Conservation (phyloP, 1,284 basidiomycete genomes). For the Rhodotorula glutinis region DNA sequence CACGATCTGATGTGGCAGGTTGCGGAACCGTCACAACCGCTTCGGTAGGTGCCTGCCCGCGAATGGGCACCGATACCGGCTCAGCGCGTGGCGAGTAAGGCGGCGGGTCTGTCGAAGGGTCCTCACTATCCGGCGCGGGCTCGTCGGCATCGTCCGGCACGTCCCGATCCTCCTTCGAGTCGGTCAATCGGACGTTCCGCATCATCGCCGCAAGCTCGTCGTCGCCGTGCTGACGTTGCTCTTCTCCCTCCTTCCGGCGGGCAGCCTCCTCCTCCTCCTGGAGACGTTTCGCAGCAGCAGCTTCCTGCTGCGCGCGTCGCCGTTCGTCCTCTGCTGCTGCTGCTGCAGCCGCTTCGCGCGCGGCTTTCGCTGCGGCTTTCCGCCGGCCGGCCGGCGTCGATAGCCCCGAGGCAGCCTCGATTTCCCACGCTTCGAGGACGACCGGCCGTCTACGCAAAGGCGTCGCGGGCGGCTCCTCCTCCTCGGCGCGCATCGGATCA, state of each 20-base stretch:
- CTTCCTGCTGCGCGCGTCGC: not conserved
- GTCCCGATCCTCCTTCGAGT: not conserved
- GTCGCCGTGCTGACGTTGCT: not conserved
- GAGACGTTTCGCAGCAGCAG: not conserved
- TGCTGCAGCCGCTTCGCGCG: not conserved
- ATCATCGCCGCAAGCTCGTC: not conserved
- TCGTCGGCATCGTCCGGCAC: not conserved
- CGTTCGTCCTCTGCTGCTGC: not conserved
- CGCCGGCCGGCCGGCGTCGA: constrained; percentile 20
- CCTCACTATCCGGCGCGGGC: not conserved
- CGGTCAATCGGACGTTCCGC: not conserved
- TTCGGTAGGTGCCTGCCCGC: not conserved
- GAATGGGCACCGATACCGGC: not conserved
- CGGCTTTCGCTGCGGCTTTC: constrained; percentile 17
- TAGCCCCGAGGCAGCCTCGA: constrained; percentile 27
- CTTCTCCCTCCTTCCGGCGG: not conserved
- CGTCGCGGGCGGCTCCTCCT: not conserved
- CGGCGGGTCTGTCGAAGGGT: constrained; percentile 11
- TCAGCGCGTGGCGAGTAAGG: constrained; percentile 19
- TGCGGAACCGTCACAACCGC: not conserved
- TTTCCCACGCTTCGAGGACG: constrained; percentile 25
- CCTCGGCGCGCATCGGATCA: not conserved
- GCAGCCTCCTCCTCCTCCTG: not conserved
- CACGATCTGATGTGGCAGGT: not conserved
- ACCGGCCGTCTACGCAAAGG: constrained; percentile 10